These are phyloP conservation scores for Tricholoma sp. DNA, from an alignment of 768 basidiomycete genomes.

Conservation along the genomic window DNA sequence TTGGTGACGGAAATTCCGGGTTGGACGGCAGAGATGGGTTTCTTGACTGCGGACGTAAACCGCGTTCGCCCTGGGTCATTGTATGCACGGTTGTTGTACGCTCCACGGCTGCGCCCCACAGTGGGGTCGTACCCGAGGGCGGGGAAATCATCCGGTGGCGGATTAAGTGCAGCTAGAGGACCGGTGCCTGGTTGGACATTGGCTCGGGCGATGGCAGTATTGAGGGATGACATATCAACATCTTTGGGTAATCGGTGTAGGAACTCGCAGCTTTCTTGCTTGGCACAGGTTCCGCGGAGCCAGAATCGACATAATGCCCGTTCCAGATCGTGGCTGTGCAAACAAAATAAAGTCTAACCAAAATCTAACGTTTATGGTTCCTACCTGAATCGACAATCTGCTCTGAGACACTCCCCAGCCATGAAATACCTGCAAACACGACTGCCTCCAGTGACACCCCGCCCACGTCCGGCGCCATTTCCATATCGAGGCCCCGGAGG, in stretches of 20 bases:
- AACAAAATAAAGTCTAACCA: background rate
- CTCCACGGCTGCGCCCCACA: constrained; percentile 35
- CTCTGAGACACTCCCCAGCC: constrained; percentile 90
- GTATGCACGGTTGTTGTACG: constrained; percentile 36
- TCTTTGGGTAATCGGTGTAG: constrained; percentile 87
- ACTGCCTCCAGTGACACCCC: constrained; percentile 56
- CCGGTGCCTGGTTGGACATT: constrained; percentile 49
- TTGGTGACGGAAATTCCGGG: constrained; percentile 8
- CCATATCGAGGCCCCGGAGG: constrained; percentile 36
- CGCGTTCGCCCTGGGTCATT: constrained; percentile 86
- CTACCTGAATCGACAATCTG: constrained; percentile 97
- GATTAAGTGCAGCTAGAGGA: constrained; percentile 36
- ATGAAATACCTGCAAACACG: constrained; percentile 96
- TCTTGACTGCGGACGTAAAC: constrained; percentile 90
- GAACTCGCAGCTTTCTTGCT: constrained; percentile 95
- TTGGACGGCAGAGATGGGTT: constrained; percentile 27
- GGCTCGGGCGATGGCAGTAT: constrained; percentile 61
- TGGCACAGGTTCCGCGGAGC: constrained; percentile 95
- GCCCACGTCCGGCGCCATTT: constrained; percentile 36
- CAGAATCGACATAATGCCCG: constrained; percentile 95
- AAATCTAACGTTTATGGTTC: constrained; percentile 11
- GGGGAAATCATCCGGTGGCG: constrained; percentile 68
- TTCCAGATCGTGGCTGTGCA: constrained; percentile 83
- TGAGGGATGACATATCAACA: constrained; percentile 69
- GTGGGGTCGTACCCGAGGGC: constrained; percentile 47